These are phyloP conservation scores for Chlamydomonas sphaeroides DNA, from an alignment of 139 green algal species.

Conservation along the genomic window DNA sequence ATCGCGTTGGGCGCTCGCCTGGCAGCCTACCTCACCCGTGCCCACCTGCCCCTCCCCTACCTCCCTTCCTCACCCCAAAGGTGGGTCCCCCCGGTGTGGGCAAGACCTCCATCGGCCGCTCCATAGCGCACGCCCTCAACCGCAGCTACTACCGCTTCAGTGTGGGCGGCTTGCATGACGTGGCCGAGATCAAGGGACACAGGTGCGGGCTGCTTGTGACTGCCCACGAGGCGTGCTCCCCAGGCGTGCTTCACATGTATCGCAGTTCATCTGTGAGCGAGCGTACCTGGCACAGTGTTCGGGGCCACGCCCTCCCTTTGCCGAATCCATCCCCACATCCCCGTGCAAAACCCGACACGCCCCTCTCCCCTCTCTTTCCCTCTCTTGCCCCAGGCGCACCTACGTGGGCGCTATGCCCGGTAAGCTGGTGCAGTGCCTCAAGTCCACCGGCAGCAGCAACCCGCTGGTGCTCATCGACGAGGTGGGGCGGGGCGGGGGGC, in stretches of 20 bases:
- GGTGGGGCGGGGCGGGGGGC: slow-evolving; percentile 65
- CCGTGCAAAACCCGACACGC: neutral
- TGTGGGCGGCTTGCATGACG: slow-evolving; percentile 93
- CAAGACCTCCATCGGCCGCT: slow-evolving; percentile 93
- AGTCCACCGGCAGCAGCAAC: slow-evolving; percentile 83
- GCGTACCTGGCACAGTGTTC: too few species aligned
- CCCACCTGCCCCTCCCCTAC: too few species aligned
- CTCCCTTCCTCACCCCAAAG: neutral
- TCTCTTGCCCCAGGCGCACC: slow-evolving; percentile 74
- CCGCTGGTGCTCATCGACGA: slow-evolving; percentile 98
- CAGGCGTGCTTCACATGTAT: too few species aligned
- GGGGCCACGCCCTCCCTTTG: too few species aligned
- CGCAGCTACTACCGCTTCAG: slow-evolving; percentile 94
- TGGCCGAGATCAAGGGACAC: slow-evolving; percentile 97
- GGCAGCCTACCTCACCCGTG: too few species aligned
- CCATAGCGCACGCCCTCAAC: slow-evolving; percentile 85
- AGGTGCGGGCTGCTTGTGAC: too few species aligned
- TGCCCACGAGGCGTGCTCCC: too few species aligned
- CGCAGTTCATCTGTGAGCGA: too few species aligned
- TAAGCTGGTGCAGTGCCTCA: slow-evolving; percentile 98
- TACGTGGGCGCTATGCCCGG: slow-evolving; percentile 99
- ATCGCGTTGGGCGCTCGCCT: too few species aligned
- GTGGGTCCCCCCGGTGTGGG: slow-evolving; percentile 92
- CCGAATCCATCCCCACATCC: neutral
- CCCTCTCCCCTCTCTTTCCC: too few species aligned